Conservation (phyloP, 352 stramenopile species). For the Pythium brachiatum region DNA sequence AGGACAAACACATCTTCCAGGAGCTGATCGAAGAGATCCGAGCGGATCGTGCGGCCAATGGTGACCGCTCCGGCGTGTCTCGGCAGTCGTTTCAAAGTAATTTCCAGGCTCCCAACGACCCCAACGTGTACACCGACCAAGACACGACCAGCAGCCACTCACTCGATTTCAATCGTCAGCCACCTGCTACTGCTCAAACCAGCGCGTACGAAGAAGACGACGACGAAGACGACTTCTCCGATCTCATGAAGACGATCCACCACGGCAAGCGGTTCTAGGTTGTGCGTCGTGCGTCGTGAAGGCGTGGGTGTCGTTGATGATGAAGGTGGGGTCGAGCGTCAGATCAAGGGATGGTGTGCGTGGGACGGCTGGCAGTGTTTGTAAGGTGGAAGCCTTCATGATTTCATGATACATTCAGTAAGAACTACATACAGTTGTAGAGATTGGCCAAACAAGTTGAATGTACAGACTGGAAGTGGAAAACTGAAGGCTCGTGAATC, state of each 20-base stretch:
- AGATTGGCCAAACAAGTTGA: constrained; percentile 3
- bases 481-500: too few relatives aligned
- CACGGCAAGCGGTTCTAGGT: constrained; percentile 24
- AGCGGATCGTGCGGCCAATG: constrained; percentile 16
- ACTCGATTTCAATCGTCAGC: constrained; percentile 31
- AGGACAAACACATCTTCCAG: constrained; percentile 73
- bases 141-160: constrained; percentile 26
- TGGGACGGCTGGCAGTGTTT: too few relatives aligned
- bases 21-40: constrained; percentile 50
- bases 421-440: constrained; percentile 1
- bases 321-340: too few relatives aligned
- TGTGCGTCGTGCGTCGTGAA: not conserved
- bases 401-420: constrained; percentile 7
- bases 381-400: not conserved
- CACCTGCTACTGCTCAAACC: not conserved
- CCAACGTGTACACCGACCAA: constrained; percentile 20
- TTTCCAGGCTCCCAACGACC: constrained; percentile 26
- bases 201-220: constrained; percentile 34
- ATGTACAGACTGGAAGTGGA: too few relatives aligned
- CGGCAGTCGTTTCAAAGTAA: constrained; percentile 20
- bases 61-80: not conserved
- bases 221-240: constrained; percentile 27
- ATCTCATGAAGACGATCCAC: constrained; percentile 27
- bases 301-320: not conserved
- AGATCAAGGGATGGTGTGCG: too few relatives aligned